Base-by-base conservation (phyloP, 805 yeast genomes). In the Metschnikowia kunwiensis region DNA sequence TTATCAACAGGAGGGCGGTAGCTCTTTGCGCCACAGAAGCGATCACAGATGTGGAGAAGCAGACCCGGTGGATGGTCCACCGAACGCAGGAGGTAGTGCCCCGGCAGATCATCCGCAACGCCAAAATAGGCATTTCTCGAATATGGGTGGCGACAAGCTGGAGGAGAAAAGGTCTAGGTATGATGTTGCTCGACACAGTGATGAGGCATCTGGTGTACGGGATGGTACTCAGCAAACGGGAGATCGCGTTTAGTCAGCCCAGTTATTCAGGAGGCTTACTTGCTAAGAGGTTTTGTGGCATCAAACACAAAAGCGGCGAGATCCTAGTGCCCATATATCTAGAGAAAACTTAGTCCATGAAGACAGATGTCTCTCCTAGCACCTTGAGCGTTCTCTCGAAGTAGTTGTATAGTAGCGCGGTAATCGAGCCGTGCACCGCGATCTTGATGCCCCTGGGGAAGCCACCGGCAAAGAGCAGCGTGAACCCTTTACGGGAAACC, bases 211-310 rank as follows among this genome's bases (percentile, higher is more conserved):
- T 75, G 16, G 57, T 79, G 1, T 75, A 74, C 49, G 86, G 86
- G 0, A 50, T 72, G 37, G 32, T 16, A 0, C 46, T 80, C 10
- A 57, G 58, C 2, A 70, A 57, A 38, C 46, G 43, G 11, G 70
- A 75, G 40, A 54, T 82, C 13, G 84, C 79, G 1, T 82, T 86
- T 76, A 78, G 86, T 28, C 91, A 82, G 53, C 88, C 89, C 0
- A 77, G 84, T 40, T 74, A 68, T 32, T 68, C 72, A 39, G 91
- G 91, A 0, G 77, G 78, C 1, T 66, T 70, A 38, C 62, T 82
- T 21, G 86, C 88, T 0, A 55, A 54, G 22, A 58, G 52, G 20
- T 81, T 75, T 50, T 79, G 77, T 50, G 78, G 82, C 0, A 74
- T 72, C 1, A 55, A 39, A 18, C 86, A 81, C 51, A 72, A 68